These are phyloP conservation scores for Canariomyces notabilis DNA, from an alignment of 2,329 filamentous ascomycete species.

Conservation along the genomic window DNA sequence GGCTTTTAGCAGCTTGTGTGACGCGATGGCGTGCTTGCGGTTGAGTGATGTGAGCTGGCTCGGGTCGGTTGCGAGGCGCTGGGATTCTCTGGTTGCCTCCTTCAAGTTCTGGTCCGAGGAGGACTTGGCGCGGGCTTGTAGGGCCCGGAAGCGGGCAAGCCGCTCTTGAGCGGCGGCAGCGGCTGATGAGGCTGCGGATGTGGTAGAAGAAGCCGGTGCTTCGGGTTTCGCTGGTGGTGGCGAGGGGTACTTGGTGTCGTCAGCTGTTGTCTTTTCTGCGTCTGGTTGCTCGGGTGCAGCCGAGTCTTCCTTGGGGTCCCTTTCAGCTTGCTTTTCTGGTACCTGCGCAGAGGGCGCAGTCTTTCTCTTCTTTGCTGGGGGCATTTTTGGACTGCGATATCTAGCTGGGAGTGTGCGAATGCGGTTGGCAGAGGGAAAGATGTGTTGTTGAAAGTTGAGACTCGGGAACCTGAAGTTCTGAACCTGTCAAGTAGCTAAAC, in stretches of 20 bases:
- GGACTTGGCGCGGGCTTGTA: slow-evolving; percentile 73
- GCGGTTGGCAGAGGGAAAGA: background rate
- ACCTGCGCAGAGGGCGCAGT: slow-evolving; percentile 17
- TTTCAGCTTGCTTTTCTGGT: slow-evolving; percentile 8
- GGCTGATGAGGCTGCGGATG: slow-evolving; percentile 26
- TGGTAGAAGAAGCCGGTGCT: slow-evolving; percentile 7
- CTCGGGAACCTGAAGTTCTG: too few relatives aligned
- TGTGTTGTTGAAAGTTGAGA: background rate
- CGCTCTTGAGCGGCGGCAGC: slow-evolving; percentile 56
- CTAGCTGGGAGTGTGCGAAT: background rate
- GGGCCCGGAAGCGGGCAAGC: slow-evolving; percentile 76
- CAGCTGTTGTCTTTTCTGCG: slow-evolving; percentile 2
- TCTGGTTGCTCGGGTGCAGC: background rate
- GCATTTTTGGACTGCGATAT: slow-evolving; percentile 21
- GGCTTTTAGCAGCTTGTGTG: slow-evolving; percentile 88
- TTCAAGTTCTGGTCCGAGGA: slow-evolving; percentile 72
- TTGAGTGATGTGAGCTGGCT: slow-evolving; percentile 71
- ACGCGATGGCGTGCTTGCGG: slow-evolving; percentile 80
- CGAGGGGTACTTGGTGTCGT: slow-evolving; percentile 11
- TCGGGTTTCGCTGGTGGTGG: slow-evolving; percentile 6
- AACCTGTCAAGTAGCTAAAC: too few relatives aligned
- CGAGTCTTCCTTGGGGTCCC: slow-evolving; percentile 9
- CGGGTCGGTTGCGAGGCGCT: slow-evolving; percentile 72
- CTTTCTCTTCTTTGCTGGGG: slow-evolving; percentile 31
- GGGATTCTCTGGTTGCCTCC: slow-evolving; percentile 77